A percentile compares a stretch with the other conserved stretches of the same genome.
phyloP scores from a whole-genome alignment of 2,329 filamentous ascomycete genomes.

The Penicillium sp. region DNA sequence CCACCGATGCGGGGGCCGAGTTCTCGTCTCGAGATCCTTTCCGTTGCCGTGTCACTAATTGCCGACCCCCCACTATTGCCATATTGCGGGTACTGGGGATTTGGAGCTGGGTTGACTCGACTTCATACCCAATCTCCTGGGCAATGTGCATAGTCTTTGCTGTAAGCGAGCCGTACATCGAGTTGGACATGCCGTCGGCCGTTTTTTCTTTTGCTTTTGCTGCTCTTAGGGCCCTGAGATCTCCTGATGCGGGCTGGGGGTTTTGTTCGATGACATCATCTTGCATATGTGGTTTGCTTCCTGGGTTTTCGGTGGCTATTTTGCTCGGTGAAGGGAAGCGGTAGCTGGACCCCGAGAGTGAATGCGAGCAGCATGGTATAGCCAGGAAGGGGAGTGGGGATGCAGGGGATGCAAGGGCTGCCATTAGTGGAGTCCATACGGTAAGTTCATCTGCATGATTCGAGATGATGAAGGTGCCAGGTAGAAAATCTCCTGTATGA shows the following conservation, averaged over 20 bases:
- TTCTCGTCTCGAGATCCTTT: neutral
- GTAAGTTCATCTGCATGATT: slow-evolving; percentile 98
- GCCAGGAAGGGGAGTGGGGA: slow-evolving; percentile 81
- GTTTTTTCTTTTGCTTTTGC: slow-evolving; percentile 34
- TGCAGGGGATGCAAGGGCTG: slow-evolving; percentile 54
- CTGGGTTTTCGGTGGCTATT: slow-evolving; percentile 21
- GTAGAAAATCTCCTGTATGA: slow-evolving; percentile 64
- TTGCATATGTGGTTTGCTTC: slow-evolving; percentile 32
- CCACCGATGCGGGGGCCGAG: neutral
- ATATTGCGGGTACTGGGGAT: slow-evolving; percentile 92
- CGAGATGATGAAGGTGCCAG: slow-evolving; percentile 85
- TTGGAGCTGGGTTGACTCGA: slow-evolving; percentile 81
- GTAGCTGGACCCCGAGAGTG: slow-evolving; percentile 72
- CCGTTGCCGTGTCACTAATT: slow-evolving; percentile 17
- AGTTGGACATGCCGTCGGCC: slow-evolving; percentile 49
- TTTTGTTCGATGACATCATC: slow-evolving; percentile 17
- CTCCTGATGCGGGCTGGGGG: slow-evolving; percentile 38
- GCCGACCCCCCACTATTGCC: slow-evolving; percentile 69
- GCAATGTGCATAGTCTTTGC: slow-evolving; percentile 73
- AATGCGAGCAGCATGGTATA: slow-evolving; percentile 94
- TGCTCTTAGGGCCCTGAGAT: slow-evolving; percentile 41
- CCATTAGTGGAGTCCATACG: slow-evolving; percentile 90
- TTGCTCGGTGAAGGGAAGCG: slow-evolving; percentile 49
- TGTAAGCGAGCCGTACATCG: slow-evolving; percentile 81
- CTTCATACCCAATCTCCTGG: slow-evolving; percentile 68